Evolutionary conservation across 495 filamentous ascomycete genomes (phyloP).

Genomic region (Darksidea phi): DNA sequence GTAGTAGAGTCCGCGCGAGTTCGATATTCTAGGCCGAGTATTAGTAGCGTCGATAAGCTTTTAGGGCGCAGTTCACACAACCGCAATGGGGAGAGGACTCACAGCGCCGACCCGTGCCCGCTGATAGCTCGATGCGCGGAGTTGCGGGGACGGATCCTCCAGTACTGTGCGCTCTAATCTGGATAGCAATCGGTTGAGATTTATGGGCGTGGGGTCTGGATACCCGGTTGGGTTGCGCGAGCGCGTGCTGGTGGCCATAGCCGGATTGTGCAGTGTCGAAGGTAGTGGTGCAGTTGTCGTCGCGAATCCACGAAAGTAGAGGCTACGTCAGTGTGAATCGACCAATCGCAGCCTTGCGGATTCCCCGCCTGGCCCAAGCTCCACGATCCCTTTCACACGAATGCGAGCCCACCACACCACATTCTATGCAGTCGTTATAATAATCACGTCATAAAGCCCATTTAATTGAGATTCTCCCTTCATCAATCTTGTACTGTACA

Average conservation of each 20-base stretch:
- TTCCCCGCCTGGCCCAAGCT: not conserved
- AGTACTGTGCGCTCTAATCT: conserved; percentile 73
- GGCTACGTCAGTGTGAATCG: not conserved
- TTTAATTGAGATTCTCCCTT: no score
- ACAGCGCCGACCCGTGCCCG: conserved; percentile 65
- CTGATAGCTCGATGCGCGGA: conserved; percentile 67
- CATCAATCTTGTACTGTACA: no score
- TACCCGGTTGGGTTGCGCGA: not conserved
- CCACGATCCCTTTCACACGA: not conserved
- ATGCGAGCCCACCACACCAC: no score
- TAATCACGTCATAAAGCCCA: not conserved
- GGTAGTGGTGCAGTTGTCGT: no score
- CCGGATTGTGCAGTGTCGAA: not conserved
- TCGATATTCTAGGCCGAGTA: conserved; percentile 64
- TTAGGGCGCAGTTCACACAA: no score
- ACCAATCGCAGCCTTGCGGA: not conserved
- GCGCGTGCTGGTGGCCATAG: not conserved
- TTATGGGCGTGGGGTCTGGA: conserved; percentile 48
- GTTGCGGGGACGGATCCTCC: conserved; percentile 59
- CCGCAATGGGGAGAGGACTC: conserved; percentile 35
- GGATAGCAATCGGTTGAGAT: conserved; percentile 69
- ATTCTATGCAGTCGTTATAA: no score
- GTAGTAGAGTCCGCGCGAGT: conserved; percentile 72
- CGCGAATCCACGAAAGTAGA: not conserved
- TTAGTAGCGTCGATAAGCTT: not conserved